phyloP scores from a whole-genome alignment of 106 monocot species.

The Acanthochlamys bracteata region DNA sequence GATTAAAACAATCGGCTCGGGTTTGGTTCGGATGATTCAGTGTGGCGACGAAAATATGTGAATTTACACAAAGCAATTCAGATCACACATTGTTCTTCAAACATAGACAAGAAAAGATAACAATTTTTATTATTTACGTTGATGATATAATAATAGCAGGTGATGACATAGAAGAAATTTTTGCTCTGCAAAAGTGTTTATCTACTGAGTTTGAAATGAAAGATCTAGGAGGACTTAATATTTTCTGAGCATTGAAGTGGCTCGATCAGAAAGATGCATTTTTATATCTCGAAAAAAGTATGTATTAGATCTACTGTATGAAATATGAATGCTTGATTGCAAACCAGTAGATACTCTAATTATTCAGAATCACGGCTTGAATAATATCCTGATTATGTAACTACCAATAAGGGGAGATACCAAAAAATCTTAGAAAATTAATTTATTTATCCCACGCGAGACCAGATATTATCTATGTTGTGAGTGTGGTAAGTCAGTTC shows the following conservation, averaged over 20 bases:
- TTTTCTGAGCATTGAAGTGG: conserved; percentile 3
- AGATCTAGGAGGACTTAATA: too few relatives aligned
- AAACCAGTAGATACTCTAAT: too few relatives aligned
- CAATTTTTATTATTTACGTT: too few relatives aligned
- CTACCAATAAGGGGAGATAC: neutral
- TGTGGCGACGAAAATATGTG: neutral
- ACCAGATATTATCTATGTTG: too few relatives aligned
- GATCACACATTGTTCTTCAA: too few relatives aligned
- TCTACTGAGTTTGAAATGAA: too few relatives aligned
- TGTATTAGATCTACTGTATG: neutral
- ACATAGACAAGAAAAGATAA: too few relatives aligned
- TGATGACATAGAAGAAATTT: too few relatives aligned
- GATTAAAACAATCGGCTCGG: conserved; percentile 14
- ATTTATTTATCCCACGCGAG: neutral
- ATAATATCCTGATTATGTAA: neutral
- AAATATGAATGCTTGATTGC: too few relatives aligned
- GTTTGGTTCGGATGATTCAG: conserved; percentile 15
- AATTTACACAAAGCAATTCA: neutral
- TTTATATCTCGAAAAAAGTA: neutral
- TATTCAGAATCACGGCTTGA: neutral
- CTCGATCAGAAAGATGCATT: neutral
- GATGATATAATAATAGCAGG: too few relatives aligned
- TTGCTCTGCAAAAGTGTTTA: too few relatives aligned
- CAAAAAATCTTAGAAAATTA: neutral
- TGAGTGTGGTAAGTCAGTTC: neutral